These are phyloP conservation scores for Picea sitchensis DNA, from an alignment of 75 land plant species.

Conservation along the genomic window DNA sequence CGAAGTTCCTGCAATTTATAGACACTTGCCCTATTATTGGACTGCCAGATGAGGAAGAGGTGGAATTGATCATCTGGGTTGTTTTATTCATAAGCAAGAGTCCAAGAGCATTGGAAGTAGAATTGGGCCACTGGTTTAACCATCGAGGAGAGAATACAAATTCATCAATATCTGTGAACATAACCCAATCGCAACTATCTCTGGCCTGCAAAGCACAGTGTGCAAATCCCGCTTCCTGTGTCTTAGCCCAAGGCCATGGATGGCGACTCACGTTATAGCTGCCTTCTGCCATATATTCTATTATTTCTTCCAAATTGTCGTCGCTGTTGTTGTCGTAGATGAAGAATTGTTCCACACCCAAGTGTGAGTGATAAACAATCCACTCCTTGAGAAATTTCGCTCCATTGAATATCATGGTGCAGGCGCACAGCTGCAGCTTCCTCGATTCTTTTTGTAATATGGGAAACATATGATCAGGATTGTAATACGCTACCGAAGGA, in stretches of 20 bases:
- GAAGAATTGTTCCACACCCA: conserved; percentile 30
- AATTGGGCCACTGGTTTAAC: neutral
- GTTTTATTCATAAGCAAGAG: neutral
- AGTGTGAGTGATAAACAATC: conserved; percentile 27
- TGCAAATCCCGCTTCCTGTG: conserved; percentile 42
- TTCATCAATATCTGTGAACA: conserved; percentile 39
- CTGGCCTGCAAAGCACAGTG: conserved; percentile 33
- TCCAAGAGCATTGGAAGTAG: neutral
- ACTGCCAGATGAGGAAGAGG: neutral
- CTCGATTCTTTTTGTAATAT: conserved; percentile 4
- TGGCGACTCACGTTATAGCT: conserved; percentile 11
- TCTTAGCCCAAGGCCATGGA: conserved; percentile 43
- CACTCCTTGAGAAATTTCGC: conserved; percentile 41
- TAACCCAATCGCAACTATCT: conserved; percentile 28
- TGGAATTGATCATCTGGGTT: neutral
- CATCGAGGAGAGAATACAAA: conserved; percentile 20
- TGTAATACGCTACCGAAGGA: too few relatives aligned
- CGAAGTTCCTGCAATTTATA: conserved; percentile 27
- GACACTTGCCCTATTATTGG: conserved; percentile 23
- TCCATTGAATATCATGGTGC: conserved; percentile 42
- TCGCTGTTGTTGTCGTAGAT: conserved; percentile 52
- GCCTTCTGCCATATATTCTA: neutral
- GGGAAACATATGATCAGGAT: too few relatives aligned
- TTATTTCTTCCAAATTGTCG: conserved; percentile 19
- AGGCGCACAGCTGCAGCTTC: conserved; percentile 23